Percentiles rank a stretch among this genome's conserved stretches.
Conservation (phyloP, 2,329 filamentous ascomycete species). For the Fusarium secorum region DNA sequence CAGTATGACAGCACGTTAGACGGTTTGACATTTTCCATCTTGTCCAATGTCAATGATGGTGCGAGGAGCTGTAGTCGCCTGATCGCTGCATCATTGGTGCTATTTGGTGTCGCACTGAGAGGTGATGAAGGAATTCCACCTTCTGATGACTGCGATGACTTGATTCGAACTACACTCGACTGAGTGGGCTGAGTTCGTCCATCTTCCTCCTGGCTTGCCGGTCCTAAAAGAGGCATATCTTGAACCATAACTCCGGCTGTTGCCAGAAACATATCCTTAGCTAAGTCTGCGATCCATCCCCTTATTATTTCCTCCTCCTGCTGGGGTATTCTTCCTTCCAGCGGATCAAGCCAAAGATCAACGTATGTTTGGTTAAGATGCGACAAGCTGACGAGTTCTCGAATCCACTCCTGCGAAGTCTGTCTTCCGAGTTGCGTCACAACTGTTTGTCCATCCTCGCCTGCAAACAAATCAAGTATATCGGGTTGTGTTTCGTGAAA, state of each 20-base stretch:
- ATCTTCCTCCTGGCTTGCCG: constrained; percentile 8
- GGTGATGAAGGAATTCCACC: constrained; percentile 37
- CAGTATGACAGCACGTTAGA: constrained; percentile 49
- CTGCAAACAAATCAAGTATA: constrained; percentile 42
- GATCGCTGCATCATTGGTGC: constrained; percentile 42
- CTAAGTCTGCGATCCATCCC: constrained; percentile 45
- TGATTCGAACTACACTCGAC: constrained; percentile 27
- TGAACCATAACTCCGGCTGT: constrained; percentile 49
- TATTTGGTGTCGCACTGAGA: constrained; percentile 9
- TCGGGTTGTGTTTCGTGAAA: constrained; percentile 41
- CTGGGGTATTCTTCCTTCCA: constrained; percentile 35
- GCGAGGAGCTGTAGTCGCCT: constrained; percentile 48
- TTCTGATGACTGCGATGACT: constrained; percentile 39
- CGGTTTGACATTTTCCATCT: constrained; percentile 40
- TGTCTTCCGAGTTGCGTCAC: constrained; percentile 44
- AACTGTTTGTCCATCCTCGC: constrained; percentile 39
- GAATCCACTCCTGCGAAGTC: constrained; percentile 34
- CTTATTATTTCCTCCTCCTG: constrained; percentile 37
- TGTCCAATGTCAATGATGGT: constrained; percentile 41
- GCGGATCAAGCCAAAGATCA: constrained; percentile 45
- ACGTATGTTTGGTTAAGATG: constrained; percentile 43
- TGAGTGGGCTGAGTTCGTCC: constrained; percentile 16
- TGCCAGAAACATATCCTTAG: constrained; percentile 47
- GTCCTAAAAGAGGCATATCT: constrained; percentile 43
- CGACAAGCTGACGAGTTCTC: constrained; percentile 39